These are phyloP conservation scores for Nemophila menziesii DNA, from an alignment of 257 asterid genomes.

Conservation along the genomic window DNA sequence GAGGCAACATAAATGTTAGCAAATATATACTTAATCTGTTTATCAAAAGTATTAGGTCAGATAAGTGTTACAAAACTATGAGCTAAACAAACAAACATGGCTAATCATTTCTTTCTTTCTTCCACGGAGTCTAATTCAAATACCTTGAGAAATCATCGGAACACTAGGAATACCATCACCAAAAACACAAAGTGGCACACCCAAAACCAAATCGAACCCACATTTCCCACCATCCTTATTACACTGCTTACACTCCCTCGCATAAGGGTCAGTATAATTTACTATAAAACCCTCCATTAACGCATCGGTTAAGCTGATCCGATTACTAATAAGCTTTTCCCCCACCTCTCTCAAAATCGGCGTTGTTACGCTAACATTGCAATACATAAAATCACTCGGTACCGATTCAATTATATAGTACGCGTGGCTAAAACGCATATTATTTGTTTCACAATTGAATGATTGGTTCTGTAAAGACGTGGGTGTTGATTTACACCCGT, in stretches of 20 bases:
- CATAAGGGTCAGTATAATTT: constrained; percentile 36
- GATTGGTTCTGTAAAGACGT: constrained; percentile 12
- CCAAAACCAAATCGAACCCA: constrained; percentile 31
- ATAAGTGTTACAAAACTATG: too few species aligned
- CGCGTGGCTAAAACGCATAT: constrained; percentile 21
- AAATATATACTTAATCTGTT: too few species aligned
- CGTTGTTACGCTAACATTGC: constrained; percentile 23
- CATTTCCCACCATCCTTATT: constrained; percentile 38
- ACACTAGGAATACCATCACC: constrained; percentile 16
- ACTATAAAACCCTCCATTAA: constrained; percentile 47
- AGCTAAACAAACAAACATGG: neutral
- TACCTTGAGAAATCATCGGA: constrained; percentile 4
- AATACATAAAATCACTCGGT: constrained; percentile 29
- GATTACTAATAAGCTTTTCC: constrained; percentile 15
- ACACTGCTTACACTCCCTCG: constrained; percentile 31
- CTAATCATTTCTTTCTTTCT: too few species aligned
- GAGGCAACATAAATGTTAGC: neutral
- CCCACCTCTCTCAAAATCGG: constrained; percentile 25
- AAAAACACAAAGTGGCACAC: constrained; percentile 41
- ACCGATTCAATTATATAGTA: constrained; percentile 34
- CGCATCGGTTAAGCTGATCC: constrained; percentile 29
- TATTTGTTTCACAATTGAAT: constrained; percentile 25
- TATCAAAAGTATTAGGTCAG: too few species aligned
- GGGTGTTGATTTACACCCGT: constrained; percentile 51
- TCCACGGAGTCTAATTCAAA: too few species aligned